Percentiles rank a stretch among this genome's conserved stretches.
These are phyloP conservation scores for Allium fistulosum DNA, from an alignment of 106 monocot species.

Conservation along the genomic window DNA sequence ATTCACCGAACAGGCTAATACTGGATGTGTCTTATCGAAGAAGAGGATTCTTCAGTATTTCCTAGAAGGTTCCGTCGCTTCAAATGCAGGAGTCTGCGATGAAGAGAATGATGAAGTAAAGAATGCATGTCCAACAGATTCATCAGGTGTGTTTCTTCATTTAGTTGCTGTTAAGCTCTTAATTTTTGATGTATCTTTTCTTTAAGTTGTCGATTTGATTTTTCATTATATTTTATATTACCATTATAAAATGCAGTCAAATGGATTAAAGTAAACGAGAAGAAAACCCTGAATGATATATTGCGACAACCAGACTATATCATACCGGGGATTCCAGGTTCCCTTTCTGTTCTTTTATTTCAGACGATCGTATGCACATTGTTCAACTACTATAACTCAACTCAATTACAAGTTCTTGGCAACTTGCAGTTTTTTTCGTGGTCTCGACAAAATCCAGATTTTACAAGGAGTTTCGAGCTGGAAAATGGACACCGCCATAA, in stretches of 20 bases:
- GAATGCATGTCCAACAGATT: background rate
- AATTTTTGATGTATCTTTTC: background rate
- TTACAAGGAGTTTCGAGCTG: constrained; percentile 70
- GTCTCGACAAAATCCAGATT: constrained; percentile 69
- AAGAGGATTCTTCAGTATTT: constrained; percentile 51
- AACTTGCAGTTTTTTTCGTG: constrained; percentile 75
- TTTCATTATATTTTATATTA: background rate
- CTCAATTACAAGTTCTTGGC: background rate
- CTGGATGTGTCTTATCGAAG: constrained; percentile 40
- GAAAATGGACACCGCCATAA: constrained; percentile 73
- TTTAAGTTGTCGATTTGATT: background rate
- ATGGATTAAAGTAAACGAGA: constrained; percentile 83
- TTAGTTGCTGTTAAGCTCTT: background rate
- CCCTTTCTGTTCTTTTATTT: constrained; percentile 1
- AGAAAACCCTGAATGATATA: constrained; percentile 56
- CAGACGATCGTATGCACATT: background rate
- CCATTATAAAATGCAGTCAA: constrained; percentile 21
- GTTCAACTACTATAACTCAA: too few relatives aligned
- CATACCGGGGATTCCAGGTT: constrained; percentile 81
- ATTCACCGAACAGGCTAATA: constrained; percentile 30
- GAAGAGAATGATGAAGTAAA: constrained; percentile 37
- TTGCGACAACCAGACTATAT: constrained; percentile 62
- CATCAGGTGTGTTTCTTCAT: constrained; percentile 16
- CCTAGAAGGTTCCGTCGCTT: constrained; percentile 53
- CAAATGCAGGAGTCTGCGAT: constrained; percentile 25